Evolutionary conservation across 495 filamentous ascomycete genomes (phyloP), one percentile per base, ranked within the genome.

Genomic region (Penicillium goetzii): DNA sequence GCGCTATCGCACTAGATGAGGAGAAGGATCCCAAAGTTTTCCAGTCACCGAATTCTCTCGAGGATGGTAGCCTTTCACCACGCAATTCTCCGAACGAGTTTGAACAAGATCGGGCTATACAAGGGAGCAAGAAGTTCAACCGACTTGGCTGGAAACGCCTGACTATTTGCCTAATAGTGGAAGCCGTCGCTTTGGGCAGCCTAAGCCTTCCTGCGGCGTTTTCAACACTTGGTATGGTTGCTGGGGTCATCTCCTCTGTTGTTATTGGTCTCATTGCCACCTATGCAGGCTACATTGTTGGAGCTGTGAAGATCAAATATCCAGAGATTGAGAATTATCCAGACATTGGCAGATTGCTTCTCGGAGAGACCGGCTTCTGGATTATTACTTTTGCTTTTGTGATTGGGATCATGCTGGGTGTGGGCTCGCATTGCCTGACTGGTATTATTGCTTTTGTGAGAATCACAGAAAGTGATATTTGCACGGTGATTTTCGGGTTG

Each of bases 201-300:
- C 74, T 89, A 60, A 82, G 81, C 38, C 76, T 89, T 23, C 87
- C 87, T 0, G 67, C 71, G 7, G 83, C 83, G 15, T 87, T 89
- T 56, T 85, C 87, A 15, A 78, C 79, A 9, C 72, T 89, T 7
- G 87, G 87, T 17, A 87, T 89, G 84, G 81, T 89, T 17, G 59
- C 74, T 2, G 75, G 75, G 17, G 65, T 82, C 5, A 76, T 89
- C 47, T 71, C 84, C 51, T 80, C 83, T 5, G 68, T 89, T 33
- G 69, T 74, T n/a, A 66, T 90, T 6, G 90, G 89, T 4, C 60
- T 90, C 19, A 61, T 89, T 19, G 86, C 89, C 50, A 86, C 86
- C 52, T 92, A 92, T 71, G 88, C 88, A 28, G 85, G 86, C 66
- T 89, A 87, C 59, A 79, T 90, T 43, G 79, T 92, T 62, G 89